phyloP scores from a whole-genome alignment of 371 early-diverging fungal species.

The Mucor mucedo region DNA sequence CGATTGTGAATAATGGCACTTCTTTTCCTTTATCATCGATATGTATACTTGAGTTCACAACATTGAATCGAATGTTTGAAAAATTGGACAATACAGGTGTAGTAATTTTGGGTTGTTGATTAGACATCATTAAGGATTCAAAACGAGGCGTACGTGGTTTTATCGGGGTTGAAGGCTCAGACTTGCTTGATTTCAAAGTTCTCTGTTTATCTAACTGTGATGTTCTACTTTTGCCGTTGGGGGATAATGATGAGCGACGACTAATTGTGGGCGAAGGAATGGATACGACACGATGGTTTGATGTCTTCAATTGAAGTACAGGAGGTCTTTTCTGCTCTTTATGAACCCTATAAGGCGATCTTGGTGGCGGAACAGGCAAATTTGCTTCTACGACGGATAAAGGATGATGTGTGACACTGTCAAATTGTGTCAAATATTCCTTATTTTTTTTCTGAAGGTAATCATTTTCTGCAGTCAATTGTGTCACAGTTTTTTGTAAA shows the following conservation, averaged over 20 bases:
- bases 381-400: background rate
- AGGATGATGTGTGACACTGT: constrained; percentile 4
- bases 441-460: constrained; percentile 32
- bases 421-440: background rate
- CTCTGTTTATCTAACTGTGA: background rate
- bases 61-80: constrained; percentile 56
- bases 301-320: constrained; percentile 18
- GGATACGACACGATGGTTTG: constrained; percentile 3
- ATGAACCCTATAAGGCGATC: constrained; percentile 47
- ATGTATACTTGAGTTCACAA: constrained; percentile 67
- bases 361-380: constrained; percentile 45
- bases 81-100: constrained; percentile 18
- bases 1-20: constrained; percentile 57
- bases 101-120: constrained; percentile 2
- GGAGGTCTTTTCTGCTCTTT: constrained; percentile 21
- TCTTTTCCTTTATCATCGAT: constrained; percentile 78
- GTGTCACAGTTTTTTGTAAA: constrained; percentile 50
- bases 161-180: constrained; percentile 23
- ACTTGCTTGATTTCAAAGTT: constrained; percentile 10
- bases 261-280: background rate
- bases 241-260: background rate
- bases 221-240: background rate
- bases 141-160: constrained; percentile 18
- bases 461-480: constrained; percentile 52
- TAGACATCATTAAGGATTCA: constrained; percentile 18